Evolutionary conservation across 2,329 filamentous ascomycete species (phyloP).

Genomic region (Hymenoscyphus albidus): DNA sequence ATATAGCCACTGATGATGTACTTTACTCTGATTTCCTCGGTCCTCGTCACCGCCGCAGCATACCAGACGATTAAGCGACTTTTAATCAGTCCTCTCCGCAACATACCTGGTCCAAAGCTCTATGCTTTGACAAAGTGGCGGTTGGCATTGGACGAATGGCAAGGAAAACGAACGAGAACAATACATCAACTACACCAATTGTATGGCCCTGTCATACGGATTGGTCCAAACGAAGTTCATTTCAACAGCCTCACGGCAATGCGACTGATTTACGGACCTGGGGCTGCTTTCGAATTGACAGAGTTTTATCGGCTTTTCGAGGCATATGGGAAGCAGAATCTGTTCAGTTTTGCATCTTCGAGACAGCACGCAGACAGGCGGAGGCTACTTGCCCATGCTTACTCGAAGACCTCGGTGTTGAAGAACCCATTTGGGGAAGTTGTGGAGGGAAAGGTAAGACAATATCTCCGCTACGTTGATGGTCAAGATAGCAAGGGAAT

Average conservation of each 20-base stretch:
- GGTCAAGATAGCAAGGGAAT: too few relatives aligned
- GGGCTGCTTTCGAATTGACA: conserved; percentile 42
- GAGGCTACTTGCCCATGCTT: conserved; percentile 49
- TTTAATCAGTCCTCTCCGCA: too few relatives aligned
- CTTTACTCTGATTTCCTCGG: too few relatives aligned
- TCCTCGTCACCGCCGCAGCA: too few relatives aligned
- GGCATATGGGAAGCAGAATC: too few relatives aligned
- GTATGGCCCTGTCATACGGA: conserved; percentile 25
- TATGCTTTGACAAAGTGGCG: too few relatives aligned
- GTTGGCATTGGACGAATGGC: too few relatives aligned
- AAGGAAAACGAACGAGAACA: background rate
- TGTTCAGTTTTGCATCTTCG: too few relatives aligned
- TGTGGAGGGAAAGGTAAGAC: conserved; percentile 39
- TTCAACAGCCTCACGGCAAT: conserved; percentile 41
- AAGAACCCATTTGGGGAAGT: conserved; percentile 29
- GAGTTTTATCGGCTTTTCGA: conserved; percentile 51
- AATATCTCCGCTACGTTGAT: conserved; percentile 7
- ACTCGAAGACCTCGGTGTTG: conserved; percentile 48
- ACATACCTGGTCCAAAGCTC: too few relatives aligned
- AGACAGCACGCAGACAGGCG: conserved; percentile 45
- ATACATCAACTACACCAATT: conserved; percentile 21
- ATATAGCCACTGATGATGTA: too few relatives aligned
- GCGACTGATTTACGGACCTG: conserved; percentile 52
- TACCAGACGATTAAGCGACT: too few relatives aligned
- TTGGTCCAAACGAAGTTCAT: conserved; percentile 34